A percentile compares a stretch with the other conserved stretches of the same genome.
phyloP scores from a whole-genome alignment of 2,329 filamentous ascomycete genomes.

The Tolypocladium amazonense region DNA sequence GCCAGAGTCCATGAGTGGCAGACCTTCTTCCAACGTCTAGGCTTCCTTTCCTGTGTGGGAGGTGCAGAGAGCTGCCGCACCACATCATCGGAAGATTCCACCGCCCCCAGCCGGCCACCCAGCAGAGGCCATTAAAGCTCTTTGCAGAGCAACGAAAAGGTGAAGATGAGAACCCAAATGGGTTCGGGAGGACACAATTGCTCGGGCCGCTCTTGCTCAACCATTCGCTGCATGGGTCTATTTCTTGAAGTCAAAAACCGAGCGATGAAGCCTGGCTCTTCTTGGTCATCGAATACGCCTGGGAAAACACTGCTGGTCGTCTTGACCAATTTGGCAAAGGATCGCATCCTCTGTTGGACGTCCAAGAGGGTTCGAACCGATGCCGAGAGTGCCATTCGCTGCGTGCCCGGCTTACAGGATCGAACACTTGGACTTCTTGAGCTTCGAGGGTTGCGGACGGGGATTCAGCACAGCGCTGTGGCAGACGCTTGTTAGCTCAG shows the following conservation, averaged over 20 bases:
- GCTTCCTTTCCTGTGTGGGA: background rate
- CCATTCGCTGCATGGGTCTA: constrained; percentile 2
- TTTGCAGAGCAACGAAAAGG: background rate
- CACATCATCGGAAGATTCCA: background rate
- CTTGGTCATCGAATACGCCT: background rate
- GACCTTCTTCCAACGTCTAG: constrained; percentile 1
- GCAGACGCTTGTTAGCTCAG: background rate
- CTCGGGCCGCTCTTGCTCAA: background rate
- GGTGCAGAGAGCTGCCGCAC: background rate
- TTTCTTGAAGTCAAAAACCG: background rate
- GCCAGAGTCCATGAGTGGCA: constrained; percentile 10
- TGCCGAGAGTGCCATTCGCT: background rate
- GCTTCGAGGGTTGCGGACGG: constrained; percentile 43
- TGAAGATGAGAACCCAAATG: background rate
- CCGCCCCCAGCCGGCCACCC: background rate
- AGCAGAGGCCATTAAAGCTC: constrained; percentile 1
- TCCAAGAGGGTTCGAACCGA: background rate
- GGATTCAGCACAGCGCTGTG: constrained; percentile 62
- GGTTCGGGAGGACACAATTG: background rate
- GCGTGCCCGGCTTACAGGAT: constrained; percentile 43
- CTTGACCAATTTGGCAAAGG: background rate
- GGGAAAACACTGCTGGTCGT: background rate
- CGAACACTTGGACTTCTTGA: constrained; percentile 57
- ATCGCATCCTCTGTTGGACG: background rate
- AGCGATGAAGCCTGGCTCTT: background rate